A percentile compares a stretch with the other conserved stretches of the same genome.
Conservation (phyloP, 2,329 filamentous ascomycete genomes). For the Aquanectria penicillioides region DNA sequence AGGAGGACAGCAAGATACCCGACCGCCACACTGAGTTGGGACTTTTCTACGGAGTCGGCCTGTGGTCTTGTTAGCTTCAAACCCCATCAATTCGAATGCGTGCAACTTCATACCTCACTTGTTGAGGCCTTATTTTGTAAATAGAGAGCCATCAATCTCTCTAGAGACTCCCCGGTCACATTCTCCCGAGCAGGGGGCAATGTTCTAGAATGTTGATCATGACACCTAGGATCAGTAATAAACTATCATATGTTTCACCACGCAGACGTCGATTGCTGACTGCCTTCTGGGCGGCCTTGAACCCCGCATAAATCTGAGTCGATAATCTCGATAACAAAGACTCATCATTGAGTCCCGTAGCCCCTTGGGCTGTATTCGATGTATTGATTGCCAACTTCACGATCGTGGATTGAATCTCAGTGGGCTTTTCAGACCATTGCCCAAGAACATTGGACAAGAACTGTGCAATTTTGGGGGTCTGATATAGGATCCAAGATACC, state of each 20-base stretch:
- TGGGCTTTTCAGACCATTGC: conserved; percentile 43
- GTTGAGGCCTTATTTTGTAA: conserved; percentile 72
- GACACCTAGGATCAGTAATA: conserved; percentile 82
- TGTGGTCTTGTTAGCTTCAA: conserved; percentile 44
- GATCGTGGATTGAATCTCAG: conserved; percentile 41
- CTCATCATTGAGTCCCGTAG: conserved; percentile 73
- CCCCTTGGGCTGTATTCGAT: conserved; percentile 83
- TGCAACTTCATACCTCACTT: conserved; percentile 66
- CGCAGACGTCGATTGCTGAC: conserved; percentile 61
- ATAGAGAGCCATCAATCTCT: conserved; percentile 72
- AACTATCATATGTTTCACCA: conserved; percentile 68
- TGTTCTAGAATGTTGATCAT: conserved; percentile 91
- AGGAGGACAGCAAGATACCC: conserved; percentile 88
- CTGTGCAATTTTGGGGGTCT: conserved; percentile 41
- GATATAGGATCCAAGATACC: conserved; percentile 36
- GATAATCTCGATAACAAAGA: conserved; percentile 62
- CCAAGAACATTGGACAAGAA: conserved; percentile 44
- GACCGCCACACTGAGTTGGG: conserved; percentile 82
- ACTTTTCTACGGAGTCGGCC: conserved; percentile 78
- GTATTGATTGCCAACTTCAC: conserved; percentile 80
- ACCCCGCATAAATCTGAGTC: conserved; percentile 61
- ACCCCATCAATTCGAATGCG: background rate
- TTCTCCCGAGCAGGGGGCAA: conserved; percentile 68
- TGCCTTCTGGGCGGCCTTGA: conserved; percentile 58
- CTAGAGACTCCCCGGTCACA: conserved; percentile 56